Percentiles rank a stretch among this genome's conserved stretches.
Evolutionary conservation across 371 early-diverging fungal genomes (phyloP).

Genomic region (Fennellomyces sp.): DNA sequence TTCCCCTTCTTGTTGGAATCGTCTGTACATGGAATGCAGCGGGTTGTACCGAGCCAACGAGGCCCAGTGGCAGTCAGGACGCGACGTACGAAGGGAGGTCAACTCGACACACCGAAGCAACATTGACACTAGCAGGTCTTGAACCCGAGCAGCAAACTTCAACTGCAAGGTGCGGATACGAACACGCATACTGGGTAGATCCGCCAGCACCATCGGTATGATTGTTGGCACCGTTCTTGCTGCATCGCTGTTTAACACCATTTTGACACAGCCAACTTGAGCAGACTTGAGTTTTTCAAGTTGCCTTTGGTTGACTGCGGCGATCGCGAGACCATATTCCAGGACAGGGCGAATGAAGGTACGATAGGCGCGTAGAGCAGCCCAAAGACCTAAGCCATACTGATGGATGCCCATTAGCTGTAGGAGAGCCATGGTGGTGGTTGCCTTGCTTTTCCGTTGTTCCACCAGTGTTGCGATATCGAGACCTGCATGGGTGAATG

Average conservation of each 20-base stretch:
- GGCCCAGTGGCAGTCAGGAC: not conserved
- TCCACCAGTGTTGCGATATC: not conserved
- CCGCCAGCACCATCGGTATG: no score
- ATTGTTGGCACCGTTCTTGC: not conserved
- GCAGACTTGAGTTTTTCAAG: not conserved
- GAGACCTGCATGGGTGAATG: not conserved
- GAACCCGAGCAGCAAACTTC: not conserved
- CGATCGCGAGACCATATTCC: no score
- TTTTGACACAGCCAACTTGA: slow-evolving; percentile 11
- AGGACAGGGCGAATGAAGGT: slow-evolving; percentile 9
- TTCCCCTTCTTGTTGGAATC: not conserved
- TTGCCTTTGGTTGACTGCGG: slow-evolving; percentile 4
- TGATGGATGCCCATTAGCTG: not conserved
- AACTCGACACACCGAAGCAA: not conserved
- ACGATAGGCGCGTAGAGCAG: slow-evolving; percentile 1
- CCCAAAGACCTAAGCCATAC: not conserved
- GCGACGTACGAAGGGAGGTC: not conserved
- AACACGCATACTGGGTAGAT: no score
- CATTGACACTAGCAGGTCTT: not conserved
- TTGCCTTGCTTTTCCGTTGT: not conserved
- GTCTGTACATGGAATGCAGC: not conserved
- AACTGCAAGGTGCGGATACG: not conserved
- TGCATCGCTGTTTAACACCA: not conserved
- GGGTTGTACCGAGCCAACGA: not conserved
- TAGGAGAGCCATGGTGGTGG: not conserved